phyloP scores from a whole-genome alignment of 2,329 filamentous ascomycete genomes.

The Thielaviopsis cerberus region DNA sequence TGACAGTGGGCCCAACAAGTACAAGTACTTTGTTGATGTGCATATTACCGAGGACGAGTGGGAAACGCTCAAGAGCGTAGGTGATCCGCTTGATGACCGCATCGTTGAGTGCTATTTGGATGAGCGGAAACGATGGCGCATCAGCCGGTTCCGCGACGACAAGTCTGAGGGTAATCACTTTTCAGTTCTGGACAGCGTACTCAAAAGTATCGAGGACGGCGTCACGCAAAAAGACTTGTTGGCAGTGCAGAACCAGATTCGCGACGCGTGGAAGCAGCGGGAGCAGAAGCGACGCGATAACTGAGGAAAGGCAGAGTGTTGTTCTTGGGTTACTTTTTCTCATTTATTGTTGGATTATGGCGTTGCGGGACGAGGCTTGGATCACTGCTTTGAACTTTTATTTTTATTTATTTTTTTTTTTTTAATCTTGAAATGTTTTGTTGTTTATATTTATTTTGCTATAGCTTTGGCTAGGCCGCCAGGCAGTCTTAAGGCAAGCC shows the following conservation, averaged over 20 bases:
- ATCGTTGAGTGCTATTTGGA: conserved; percentile 86
- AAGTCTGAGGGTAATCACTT: conserved; percentile 84
- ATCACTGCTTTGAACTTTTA: not conserved
- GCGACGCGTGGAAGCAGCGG: conserved; percentile 60
- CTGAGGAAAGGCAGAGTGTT: not conserved
- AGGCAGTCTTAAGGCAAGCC: too few species aligned
- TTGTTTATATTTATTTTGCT: too few species aligned
- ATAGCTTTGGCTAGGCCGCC: too few species aligned
- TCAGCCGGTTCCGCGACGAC: conserved; percentile 79
- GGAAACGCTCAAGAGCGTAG: conserved; percentile 57
- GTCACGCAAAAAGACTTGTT: conserved; percentile 72
- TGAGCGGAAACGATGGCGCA: conserved; percentile 56
- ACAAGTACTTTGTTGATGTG: conserved; percentile 49
- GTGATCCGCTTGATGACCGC: conserved; percentile 62
- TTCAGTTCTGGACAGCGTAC: conserved; percentile 63
- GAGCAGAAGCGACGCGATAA: conserved; percentile 15
- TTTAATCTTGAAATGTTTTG: too few species aligned
- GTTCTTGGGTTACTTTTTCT: not conserved
- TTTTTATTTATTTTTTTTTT: not conserved
- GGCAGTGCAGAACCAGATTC: conserved; percentile 48
- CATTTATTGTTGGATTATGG: not conserved
- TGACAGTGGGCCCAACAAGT: conserved; percentile 24
- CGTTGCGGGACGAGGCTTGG: not conserved
- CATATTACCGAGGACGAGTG: conserved; percentile 60
- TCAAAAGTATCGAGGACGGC: conserved; percentile 73